phyloP scores from a whole-genome alignment of 768 basidiomycete species.

The Boletus huronensis region DNA sequence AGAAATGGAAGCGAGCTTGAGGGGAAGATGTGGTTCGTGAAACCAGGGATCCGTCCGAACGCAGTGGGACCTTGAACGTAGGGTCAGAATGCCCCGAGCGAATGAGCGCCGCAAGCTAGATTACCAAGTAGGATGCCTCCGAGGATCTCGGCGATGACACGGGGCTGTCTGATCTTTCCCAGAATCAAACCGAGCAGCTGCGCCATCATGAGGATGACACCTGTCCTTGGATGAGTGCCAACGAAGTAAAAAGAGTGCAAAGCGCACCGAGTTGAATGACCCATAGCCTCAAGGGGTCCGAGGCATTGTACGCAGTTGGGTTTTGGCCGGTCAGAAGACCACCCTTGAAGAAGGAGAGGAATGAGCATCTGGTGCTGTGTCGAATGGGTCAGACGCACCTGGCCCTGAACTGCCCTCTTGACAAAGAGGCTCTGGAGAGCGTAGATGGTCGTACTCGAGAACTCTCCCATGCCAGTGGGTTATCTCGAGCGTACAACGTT shows the following conservation, averaged over 20 bases:
- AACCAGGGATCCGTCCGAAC: conserved; percentile 82
- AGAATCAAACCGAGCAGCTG: conserved; percentile 68
- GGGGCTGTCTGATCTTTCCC: conserved; percentile 73
- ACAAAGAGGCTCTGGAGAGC: conserved; percentile 9
- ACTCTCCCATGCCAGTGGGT: conserved; percentile 40
- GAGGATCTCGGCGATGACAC: conserved; percentile 92
- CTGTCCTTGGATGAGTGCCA: conserved; percentile 31
- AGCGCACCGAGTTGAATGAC: conserved; percentile 66
- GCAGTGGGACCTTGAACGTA: conserved; percentile 41
- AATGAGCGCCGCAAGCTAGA: conserved; percentile 29
- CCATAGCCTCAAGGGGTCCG: conserved; percentile 75
- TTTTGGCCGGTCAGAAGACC: conserved; percentile 77
- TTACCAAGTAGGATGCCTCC: conserved; percentile 81
- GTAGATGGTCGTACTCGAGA: conserved; percentile 42
- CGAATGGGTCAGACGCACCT: conserved; percentile 17
- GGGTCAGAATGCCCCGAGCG: conserved; percentile 46
- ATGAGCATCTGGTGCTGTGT: neutral
- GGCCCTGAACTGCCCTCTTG: conserved; percentile 26
- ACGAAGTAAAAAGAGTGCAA: neutral
- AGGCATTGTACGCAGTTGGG: conserved; percentile 55
- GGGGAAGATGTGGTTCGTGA: conserved; percentile 86
- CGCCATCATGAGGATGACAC: conserved; percentile 77
- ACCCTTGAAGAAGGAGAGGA: conserved; percentile 41
- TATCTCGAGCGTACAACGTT: neutral
- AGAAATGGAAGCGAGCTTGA: conserved; percentile 65